Percentiles rank a stretch among this genome's conserved stretches.
phyloP scores from a whole-genome alignment of 2,329 filamentous ascomycete genomes.

The Lachnellula occidentalis region DNA sequence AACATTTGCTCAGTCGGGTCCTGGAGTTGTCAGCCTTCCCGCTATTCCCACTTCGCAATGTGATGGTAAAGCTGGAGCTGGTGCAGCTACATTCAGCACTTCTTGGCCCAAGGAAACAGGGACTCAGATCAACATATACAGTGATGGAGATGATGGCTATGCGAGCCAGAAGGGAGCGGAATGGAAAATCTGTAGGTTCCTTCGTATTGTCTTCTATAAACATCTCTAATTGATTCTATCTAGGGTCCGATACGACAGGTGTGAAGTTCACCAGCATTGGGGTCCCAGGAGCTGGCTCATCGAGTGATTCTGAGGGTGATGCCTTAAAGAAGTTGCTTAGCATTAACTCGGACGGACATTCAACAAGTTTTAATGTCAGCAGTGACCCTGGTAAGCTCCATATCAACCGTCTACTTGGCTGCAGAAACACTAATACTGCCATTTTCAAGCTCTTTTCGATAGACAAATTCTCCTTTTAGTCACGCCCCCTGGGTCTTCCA shows the following conservation, averaged over 20 bases:
- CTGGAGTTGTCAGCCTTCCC: not conserved
- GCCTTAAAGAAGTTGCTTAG: not conserved
- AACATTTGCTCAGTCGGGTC: not conserved
- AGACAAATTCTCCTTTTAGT: not conserved
- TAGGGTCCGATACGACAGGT: not conserved
- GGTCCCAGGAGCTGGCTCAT: not conserved
- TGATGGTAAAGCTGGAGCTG: not conserved
- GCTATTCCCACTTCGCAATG: not conserved
- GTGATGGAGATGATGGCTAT: not conserved
- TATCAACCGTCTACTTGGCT: not conserved
- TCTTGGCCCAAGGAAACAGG: not conserved
- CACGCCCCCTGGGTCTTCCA: not conserved
- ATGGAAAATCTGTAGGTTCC: not conserved
- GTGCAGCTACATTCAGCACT: not conserved
- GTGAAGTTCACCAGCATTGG: not conserved
- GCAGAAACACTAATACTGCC: not conserved
- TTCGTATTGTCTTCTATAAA: not conserved
- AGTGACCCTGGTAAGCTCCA: not conserved
- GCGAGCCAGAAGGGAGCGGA: not conserved
- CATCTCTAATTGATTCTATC: not conserved
- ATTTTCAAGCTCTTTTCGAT: not conserved
- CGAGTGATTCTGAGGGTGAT: too few relatives aligned
- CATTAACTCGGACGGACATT: not conserved
- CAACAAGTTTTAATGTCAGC: not conserved
- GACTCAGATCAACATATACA: not conserved